A percentile compares a stretch with the other conserved stretches of the same genome.
Evolutionary conservation across 208 protist genomes (phyloP).

Genomic region (Acanthamoeba divionensis): DNA sequence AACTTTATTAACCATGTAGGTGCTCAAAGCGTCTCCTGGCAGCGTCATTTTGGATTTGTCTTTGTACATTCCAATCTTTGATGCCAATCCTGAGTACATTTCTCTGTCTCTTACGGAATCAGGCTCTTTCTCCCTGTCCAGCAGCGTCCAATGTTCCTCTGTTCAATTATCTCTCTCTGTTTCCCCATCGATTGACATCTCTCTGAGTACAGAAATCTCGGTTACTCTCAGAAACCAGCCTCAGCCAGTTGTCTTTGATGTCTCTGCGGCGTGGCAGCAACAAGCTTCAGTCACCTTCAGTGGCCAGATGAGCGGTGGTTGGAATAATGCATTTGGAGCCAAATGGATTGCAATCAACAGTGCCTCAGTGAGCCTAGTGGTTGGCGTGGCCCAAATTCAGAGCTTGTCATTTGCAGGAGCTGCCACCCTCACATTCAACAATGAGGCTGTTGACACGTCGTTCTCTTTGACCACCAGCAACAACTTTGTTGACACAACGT

Average conservation of each 20-base stretch:
- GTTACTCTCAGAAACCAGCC: neutral
- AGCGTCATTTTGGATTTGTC: neutral
- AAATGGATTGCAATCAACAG: neutral
- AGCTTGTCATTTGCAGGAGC: neutral
- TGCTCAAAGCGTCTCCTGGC: neutral
- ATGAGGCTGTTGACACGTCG: neutral
- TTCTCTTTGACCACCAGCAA: slow-evolving; percentile 14
- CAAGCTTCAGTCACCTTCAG: neutral
- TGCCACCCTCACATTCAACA: neutral
- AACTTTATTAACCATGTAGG: neutral
- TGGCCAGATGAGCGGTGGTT: neutral
- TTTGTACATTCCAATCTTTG: slow-evolving; percentile 10
- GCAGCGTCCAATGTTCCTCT: neutral
- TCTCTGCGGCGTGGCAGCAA: neutral
- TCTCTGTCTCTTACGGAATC: slow-evolving; percentile 12
- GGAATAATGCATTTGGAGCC: neutral
- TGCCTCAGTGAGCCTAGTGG: neutral
- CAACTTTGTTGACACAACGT: neutral
- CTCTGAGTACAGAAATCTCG: neutral
- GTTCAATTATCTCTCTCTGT: neutral
- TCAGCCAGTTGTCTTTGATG: neutral
- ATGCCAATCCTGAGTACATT: neutral
- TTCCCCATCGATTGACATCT: neutral
- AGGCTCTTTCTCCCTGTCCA: neutral
- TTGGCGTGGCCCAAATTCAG: neutral